Evolutionary conservation across 140 eudicot species (phyloP).

Genomic region (Ambrosia hybrid): DNA sequence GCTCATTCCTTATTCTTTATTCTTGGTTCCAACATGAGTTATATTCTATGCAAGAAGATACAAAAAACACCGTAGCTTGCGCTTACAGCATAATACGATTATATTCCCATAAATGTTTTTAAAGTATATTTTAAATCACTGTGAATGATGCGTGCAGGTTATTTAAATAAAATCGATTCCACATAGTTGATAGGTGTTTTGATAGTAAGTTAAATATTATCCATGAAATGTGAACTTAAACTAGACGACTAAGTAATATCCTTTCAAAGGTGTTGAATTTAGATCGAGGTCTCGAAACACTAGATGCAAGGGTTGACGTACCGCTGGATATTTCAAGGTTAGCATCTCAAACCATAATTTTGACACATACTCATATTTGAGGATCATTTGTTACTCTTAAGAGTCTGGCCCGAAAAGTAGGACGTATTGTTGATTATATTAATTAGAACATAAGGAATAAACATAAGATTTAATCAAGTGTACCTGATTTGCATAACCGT

Average conservation of each 20-base stretch:
- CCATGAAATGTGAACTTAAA: slow-evolving; percentile 43
- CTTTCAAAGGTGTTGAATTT: not conserved
- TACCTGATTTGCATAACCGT: too few relatives aligned
- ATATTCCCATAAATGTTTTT: slow-evolving; percentile 43
- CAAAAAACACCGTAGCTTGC: slow-evolving; percentile 40
- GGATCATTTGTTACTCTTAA: too few relatives aligned
- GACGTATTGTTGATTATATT: too few relatives aligned
- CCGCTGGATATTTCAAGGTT: too few relatives aligned
- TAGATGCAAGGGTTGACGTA: too few relatives aligned
- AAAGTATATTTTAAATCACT: slow-evolving; percentile 17
- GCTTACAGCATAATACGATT: slow-evolving; percentile 43
- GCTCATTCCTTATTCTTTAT: slow-evolving; percentile 45
- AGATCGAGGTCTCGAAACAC: too few relatives aligned
- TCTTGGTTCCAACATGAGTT: slow-evolving; percentile 33
- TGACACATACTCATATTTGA: too few relatives aligned
- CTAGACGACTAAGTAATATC: slow-evolving; percentile 33
- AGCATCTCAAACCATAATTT: too few relatives aligned
- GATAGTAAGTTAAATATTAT: slow-evolving; percentile 37
- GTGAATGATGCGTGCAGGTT: slow-evolving; percentile 24
- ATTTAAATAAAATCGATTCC: slow-evolving; percentile 41
- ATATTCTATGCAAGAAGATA: slow-evolving; percentile 25
- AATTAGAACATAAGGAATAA: too few relatives aligned
- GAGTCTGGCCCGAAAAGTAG: too few relatives aligned
- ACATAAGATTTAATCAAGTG: too few relatives aligned
- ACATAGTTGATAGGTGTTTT: slow-evolving; percentile 54